Base-by-base conservation (phyloP, 2,329 filamentous ascomycete genomes). In the Piedraia hortae region DNA sequence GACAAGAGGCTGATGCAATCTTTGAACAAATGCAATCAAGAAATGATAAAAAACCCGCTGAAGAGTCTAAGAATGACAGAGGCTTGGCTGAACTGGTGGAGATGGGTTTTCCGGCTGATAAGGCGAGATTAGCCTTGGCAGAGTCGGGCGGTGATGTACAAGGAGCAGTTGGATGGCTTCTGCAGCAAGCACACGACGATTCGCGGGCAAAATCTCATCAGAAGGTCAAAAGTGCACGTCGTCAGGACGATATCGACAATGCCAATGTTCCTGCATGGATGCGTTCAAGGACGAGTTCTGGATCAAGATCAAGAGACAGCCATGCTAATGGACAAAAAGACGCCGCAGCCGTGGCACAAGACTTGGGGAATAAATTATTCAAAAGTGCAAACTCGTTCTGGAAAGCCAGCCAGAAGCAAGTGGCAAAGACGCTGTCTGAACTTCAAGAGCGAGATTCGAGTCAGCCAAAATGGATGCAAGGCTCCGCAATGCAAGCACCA, bases 381-480 rank as follows among this genome's bases (percentile, higher is more conserved):
- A 97, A 97, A 43, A 85, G 80, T 3, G 85, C 85, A 2, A 89
- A 88, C 33, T 82, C 75, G 1, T 49, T 93, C 1, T 97, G 85
- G 85, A 97, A 90, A 42, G 74, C 72, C 3, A 68, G 82, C 0
- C 75, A 80, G 39, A 97, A 90, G 46, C 80, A 75, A 41, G 62
- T 93, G 26, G 77, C 89, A 37, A 77, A 85, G 44, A 82, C 77
- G 4, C 73, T 93, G 15, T 67, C 78, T 5, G 85, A 97, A 9
- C 72, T 93, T 27, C 62, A 64, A 34, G 78, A 89, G 36, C 58
- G 78, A 4, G 28, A 90, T 37, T 56, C 71, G 2, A 73, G 44
- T 37, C 74, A 90, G 39, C 85, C 85, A 1, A 85, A 75, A 39
- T 97, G 85, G 85, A 90, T 97, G 82, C 66, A 71, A 34, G 71